These are phyloP conservation scores for Colletotrichum noveboracense DNA, from an alignment of 2,329 filamentous ascomycete genomes.

Conservation along the genomic window DNA sequence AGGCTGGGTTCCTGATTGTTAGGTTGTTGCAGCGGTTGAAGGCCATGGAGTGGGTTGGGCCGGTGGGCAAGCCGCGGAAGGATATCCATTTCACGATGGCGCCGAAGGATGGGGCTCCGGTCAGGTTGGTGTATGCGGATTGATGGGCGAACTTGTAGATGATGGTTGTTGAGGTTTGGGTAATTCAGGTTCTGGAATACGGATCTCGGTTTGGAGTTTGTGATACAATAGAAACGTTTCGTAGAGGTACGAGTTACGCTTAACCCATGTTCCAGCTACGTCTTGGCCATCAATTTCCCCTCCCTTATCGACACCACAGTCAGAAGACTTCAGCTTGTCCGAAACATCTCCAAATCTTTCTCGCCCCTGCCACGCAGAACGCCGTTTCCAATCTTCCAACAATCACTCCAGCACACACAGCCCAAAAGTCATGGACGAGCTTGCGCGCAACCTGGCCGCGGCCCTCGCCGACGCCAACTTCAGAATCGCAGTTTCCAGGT, in stretches of 20 bases:
- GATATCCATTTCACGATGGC: constrained; percentile 11
- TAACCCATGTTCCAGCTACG: neutral
- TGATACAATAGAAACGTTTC: neutral
- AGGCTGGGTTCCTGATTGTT: constrained; percentile 35
- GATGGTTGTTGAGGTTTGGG: neutral
- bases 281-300: no score
- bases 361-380: no score
- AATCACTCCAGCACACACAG: no score
- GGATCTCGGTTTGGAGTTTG: neutral
- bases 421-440: no score
- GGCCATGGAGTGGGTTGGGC: constrained; percentile 11
- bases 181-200: neutral
- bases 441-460: no score
- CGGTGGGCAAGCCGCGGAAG: constrained; percentile 8
- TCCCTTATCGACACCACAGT: no score
- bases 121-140: neutral
- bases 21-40: constrained; percentile 35
- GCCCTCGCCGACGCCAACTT: no score
- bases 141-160: neutral
- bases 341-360: no score
- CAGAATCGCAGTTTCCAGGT: no score
- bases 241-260: neutral
- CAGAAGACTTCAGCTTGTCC: no score
- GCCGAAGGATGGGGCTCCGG: neutral
- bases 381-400: no score